These are phyloP conservation scores for Thermothelomyces thermophilus DNA, from an alignment of 2,329 filamentous ascomycete genomes.

Conservation along the genomic window DNA sequence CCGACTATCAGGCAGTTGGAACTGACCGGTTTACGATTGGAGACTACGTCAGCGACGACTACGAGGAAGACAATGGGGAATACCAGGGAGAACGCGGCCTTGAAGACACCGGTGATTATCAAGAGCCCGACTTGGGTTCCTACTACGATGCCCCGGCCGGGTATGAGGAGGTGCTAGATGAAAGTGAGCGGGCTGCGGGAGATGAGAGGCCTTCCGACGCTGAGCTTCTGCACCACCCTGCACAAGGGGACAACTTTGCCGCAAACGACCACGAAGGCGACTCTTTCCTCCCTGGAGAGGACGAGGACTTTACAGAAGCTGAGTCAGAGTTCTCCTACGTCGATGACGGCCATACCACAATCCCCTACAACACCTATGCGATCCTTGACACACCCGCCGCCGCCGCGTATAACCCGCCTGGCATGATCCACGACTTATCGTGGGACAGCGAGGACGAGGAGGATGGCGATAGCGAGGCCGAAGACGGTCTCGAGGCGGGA, in stretches of 20 bases:
- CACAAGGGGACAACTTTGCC: background rate
- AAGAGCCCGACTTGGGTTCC: slow-evolving; percentile 10
- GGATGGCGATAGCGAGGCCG: background rate
- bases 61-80: background rate
- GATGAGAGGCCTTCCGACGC: no score
- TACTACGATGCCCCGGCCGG: slow-evolving; percentile 10
- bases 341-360: background rate
- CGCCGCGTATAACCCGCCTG: slow-evolving; percentile 5
- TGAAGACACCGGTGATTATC: slow-evolving; percentile 1
- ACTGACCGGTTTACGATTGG: slow-evolving; percentile 13
- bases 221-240: no score
- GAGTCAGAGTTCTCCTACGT: background rate
- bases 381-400: slow-evolving; percentile 14
- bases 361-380: slow-evolving; percentile 14
- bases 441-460: slow-evolving; percentile 1
- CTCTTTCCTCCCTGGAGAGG: background rate
- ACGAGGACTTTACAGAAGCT: background rate
- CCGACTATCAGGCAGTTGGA: slow-evolving; percentile 4
- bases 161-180: background rate
- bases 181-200: background rate
- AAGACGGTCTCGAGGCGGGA: background rate
- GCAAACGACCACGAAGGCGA: background rate
- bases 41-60: slow-evolving; percentile 6
- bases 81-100: background rate
- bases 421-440: slow-evolving; percentile 13